Evolutionary conservation across 2,329 filamentous ascomycete genomes (phyloP).

Genomic region (Amauroascus verrucosus): DNA sequence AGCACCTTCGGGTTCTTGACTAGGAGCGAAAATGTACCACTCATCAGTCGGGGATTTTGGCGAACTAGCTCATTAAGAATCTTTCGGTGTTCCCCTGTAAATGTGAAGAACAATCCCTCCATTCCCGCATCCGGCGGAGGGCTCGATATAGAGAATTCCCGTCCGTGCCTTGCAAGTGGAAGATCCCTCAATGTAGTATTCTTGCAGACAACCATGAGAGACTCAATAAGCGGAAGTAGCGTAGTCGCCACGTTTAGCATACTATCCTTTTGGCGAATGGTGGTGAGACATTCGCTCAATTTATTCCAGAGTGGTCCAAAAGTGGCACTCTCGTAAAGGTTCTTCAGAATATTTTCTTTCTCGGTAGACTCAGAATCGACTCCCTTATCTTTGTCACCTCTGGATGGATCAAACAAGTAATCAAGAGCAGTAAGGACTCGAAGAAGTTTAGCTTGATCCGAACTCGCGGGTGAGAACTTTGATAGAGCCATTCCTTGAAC

Average conservation of each 20-base stretch:
- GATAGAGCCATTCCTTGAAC: slow-evolving; percentile 88
- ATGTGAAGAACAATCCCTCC: slow-evolving; percentile 88
- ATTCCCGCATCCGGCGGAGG: slow-evolving; percentile 71
- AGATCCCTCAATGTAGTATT: slow-evolving; percentile 75
- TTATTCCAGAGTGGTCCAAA: slow-evolving; percentile 89
- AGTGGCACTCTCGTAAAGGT: slow-evolving; percentile 79
- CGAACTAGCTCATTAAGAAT: slow-evolving; percentile 96
- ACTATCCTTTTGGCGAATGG: slow-evolving; percentile 83
- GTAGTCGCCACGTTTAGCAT: slow-evolving; percentile 98
- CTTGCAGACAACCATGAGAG: slow-evolving; percentile 98
- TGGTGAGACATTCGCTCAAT: slow-evolving; percentile 74
- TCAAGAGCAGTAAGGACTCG: slow-evolving; percentile 88
- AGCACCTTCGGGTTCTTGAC: slow-evolving; percentile 98
- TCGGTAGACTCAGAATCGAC: slow-evolving; percentile 49
- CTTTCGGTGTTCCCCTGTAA: slow-evolving; percentile 94
- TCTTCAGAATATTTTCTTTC: slow-evolving; percentile 76
- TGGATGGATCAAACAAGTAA: slow-evolving; percentile 82
- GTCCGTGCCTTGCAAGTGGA: slow-evolving; percentile 41
- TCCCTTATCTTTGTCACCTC: slow-evolving; percentile 43
- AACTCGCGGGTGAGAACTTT: slow-evolving; percentile 92
- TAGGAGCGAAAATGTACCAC: slow-evolving; percentile 85
- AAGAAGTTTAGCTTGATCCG: slow-evolving; percentile 91
- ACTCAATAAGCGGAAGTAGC: slow-evolving; percentile 84
- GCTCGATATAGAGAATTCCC: slow-evolving; percentile 64
- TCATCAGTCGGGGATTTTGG: slow-evolving; percentile 97